Percentiles rank a stretch among this genome's conserved stretches.
phyloP scores from a whole-genome alignment of 768 basidiomycete species.

The Paxillus involutus region DNA sequence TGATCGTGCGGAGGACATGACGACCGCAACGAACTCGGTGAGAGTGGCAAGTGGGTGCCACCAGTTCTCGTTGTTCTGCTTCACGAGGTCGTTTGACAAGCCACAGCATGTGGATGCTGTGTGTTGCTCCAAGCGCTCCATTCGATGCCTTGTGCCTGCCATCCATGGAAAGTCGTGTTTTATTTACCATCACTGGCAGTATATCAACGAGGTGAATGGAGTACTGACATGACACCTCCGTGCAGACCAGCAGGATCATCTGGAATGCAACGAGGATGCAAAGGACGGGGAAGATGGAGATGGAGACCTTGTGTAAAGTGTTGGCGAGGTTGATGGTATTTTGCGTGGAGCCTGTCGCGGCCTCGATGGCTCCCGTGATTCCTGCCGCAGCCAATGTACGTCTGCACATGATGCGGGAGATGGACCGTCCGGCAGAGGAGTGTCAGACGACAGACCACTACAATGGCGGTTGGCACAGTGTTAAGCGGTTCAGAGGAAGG shows the following conservation, averaged over 20 bases:
- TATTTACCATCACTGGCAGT: not conserved
- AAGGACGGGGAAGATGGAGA: constrained; percentile 29
- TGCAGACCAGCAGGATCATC: constrained; percentile 21
- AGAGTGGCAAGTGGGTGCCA: constrained; percentile 36
- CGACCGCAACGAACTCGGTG: constrained; percentile 31
- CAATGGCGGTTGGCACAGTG: not conserved
- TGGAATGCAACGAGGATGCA: constrained; percentile 26
- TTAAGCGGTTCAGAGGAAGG: not conserved
- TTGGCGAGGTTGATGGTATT: constrained; percentile 11
- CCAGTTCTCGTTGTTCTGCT: constrained; percentile 29
- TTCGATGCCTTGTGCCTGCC: constrained; percentile 18
- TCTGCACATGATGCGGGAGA: constrained; percentile 21
- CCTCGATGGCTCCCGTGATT: constrained; percentile 25
- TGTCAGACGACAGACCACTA: constrained; percentile 23
- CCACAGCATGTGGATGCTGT: constrained; percentile 26
- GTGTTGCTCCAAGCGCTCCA: constrained; percentile 16
- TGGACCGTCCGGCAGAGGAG: constrained; percentile 22
- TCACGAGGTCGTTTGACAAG: constrained; percentile 15
- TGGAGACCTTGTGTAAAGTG: constrained; percentile 22
- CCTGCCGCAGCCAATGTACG: constrained; percentile 22
- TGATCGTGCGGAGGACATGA: constrained; percentile 29
- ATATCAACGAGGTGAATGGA: not conserved
- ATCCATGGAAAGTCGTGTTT: constrained; percentile 6
- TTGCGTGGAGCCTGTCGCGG: constrained; percentile 8
- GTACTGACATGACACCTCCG: constrained; percentile 14